These are phyloP conservation scores for Rugosomyces carneus DNA, from an alignment of 1,284 basidiomycete species.

Conservation along the genomic window DNA sequence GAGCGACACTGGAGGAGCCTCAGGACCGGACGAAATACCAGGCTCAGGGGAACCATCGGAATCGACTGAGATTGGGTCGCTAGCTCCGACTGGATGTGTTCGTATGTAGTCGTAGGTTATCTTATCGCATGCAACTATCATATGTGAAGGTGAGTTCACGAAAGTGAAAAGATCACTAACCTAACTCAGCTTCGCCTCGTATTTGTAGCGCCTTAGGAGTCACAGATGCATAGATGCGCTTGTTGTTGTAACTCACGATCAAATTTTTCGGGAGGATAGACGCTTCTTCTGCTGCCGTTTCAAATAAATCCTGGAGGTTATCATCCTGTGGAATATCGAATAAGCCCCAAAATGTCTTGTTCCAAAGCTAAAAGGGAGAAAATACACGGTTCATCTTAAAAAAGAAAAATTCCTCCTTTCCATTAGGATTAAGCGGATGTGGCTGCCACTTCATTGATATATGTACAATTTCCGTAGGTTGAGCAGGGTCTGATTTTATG, in stretches of 20 bases:
- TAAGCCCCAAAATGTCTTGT: background rate
- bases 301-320: slow-evolving; percentile 54
- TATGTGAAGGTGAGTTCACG: background rate
- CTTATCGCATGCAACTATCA: slow-evolving; percentile 58
- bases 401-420: slow-evolving; percentile 35
- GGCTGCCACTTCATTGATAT: slow-evolving; percentile 56
- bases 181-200: slow-evolving; percentile 59
- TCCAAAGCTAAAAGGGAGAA: slow-evolving; percentile 5
- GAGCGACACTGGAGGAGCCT: slow-evolving; percentile 12
- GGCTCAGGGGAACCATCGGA: slow-evolving; percentile 4
- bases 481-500: slow-evolving; percentile 27
- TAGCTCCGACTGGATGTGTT: slow-evolving; percentile 23
- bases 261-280: slow-evolving; percentile 42
- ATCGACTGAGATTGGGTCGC: slow-evolving; percentile 12
- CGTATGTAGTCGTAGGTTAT: slow-evolving; percentile 56
- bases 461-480: slow-evolving; percentile 32
- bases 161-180: slow-evolving; percentile 31
- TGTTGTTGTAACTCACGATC: slow-evolving; percentile 51
- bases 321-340: slow-evolving; percentile 40
- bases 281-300: slow-evolving; percentile 55
- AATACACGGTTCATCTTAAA: slow-evolving; percentile 57
- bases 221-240: slow-evolving; percentile 58
- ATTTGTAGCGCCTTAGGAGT: slow-evolving; percentile 60
- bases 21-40: slow-evolving; percentile 13
- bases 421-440: slow-evolving; percentile 47